A percentile compares a stretch with the other conserved stretches of the same genome.
Evolutionary conservation across 148 eudicot species (phyloP).

Genomic region (Rhododendron mucronatum): DNA sequence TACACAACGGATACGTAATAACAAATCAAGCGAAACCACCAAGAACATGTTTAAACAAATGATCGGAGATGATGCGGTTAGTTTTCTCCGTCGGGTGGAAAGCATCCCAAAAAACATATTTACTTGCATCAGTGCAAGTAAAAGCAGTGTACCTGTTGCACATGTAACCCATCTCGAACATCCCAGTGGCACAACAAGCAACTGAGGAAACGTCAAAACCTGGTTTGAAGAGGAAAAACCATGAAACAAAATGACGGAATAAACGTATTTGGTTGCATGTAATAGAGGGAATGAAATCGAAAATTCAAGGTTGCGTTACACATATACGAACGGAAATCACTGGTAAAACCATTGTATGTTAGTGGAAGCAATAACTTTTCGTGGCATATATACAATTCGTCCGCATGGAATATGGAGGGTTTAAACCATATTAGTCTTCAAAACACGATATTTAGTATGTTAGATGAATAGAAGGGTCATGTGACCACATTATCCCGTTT

Average conservation of each 20-base stretch:
- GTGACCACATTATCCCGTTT: background rate
- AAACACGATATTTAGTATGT: no score
- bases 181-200: conserved; percentile 28
- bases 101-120: conserved; percentile 31
- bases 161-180: conserved; percentile 30
- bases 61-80: conserved; percentile 12
- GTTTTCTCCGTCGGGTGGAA: conserved; percentile 31
- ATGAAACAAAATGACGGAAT: background rate
- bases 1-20: background rate
- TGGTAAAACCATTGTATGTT: no score
- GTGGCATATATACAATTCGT: no score
- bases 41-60: conserved; percentile 14
- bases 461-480: background rate
- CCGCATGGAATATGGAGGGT: no score
- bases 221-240: background rate
- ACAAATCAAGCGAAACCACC: background rate
- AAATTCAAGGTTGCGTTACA: background rate
- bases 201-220: conserved; percentile 31
- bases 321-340: background rate
- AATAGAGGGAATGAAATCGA: background rate
- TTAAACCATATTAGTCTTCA: no score
- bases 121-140: conserved; percentile 26
- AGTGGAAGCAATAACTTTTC: no score
- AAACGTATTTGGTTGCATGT: background rate
- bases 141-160: conserved; percentile 19